Percentiles rank a stretch among this genome's conserved stretches.
Evolutionary conservation across 805 yeast species (phyloP).

Genomic region (Yarrowia deformans): DNA sequence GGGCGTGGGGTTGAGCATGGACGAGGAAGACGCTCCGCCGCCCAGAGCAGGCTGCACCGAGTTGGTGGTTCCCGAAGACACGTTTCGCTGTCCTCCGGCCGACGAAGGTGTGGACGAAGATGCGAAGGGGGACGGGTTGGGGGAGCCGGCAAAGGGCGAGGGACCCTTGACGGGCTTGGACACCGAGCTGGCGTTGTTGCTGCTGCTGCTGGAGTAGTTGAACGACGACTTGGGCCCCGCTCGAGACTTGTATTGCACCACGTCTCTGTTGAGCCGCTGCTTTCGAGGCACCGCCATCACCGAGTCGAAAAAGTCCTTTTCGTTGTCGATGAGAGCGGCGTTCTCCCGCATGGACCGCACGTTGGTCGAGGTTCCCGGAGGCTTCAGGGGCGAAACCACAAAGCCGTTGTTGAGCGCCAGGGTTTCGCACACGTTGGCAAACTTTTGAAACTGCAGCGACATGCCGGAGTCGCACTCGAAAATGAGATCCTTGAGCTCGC

Average conservation of each 20-base stretch:
- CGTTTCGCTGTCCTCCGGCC: conserved; percentile 13
- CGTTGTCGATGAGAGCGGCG: conserved; percentile 82
- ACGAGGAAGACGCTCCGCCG: background rate
- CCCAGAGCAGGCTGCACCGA: background rate
- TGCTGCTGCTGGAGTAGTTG: conserved; percentile 13
- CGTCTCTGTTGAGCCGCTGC: conserved; percentile 49
- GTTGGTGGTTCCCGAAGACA: conserved; percentile 3
- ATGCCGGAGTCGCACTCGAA: conserved; percentile 90
- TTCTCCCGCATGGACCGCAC: conserved; percentile 75
- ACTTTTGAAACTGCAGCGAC: conserved; percentile 86
- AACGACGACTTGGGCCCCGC: conserved; percentile 27
- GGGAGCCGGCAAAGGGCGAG: background rate
- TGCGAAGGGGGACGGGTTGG: background rate
- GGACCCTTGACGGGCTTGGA: conserved; percentile 28
- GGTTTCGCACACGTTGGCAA: conserved; percentile 86
- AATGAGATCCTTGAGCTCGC: conserved; percentile 74
- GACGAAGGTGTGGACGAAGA: conserved; percentile 3
- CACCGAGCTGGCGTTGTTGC: background rate
- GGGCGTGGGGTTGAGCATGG: background rate
- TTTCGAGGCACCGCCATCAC: conserved; percentile 54
- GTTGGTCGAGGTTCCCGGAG: conserved; percentile 50
- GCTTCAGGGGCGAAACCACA: conserved; percentile 73
- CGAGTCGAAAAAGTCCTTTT: conserved; percentile 77
- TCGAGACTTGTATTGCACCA: conserved; percentile 46
- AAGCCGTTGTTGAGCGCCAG: conserved; percentile 84